A percentile compares a stretch with the other conserved stretches of the same genome.
Evolutionary conservation across 202 grass and related monocot genomes (phyloP).

Genomic region (Miscanthus sacchariflorus): DNA sequence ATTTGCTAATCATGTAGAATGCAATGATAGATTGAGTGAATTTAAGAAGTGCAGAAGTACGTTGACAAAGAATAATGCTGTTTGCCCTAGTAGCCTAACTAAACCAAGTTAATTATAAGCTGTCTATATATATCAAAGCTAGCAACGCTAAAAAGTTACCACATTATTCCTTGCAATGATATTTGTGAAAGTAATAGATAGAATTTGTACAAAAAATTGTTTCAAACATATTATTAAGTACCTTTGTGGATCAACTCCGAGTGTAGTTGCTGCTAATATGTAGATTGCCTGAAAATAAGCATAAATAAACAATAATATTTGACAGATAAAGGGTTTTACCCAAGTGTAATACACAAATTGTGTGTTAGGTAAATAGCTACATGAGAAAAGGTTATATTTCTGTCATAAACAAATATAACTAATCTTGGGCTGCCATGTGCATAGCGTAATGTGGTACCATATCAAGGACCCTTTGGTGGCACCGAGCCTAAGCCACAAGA

Average conservation of each 20-base stretch:
- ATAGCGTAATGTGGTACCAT: not conserved
- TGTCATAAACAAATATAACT: not conserved
- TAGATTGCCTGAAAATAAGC: constrained; percentile 78
- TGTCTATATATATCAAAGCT: not conserved
- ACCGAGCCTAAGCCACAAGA: not conserved
- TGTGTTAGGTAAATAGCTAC: not conserved
- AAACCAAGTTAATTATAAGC: constrained; percentile 9
- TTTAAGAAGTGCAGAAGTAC: not conserved
- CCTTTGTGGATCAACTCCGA: constrained; percentile 89
- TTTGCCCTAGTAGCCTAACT: not conserved
- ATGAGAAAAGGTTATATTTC: not conserved
- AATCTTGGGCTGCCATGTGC: not conserved
- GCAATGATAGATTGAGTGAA: not conserved
- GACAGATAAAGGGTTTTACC: not conserved
- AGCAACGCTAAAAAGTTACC: not conserved
- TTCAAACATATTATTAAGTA: constrained; percentile 33
- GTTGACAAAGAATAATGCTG: not conserved
- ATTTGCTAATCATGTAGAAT: not conserved
- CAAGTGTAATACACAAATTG: not conserved
- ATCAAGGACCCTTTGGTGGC: not conserved
- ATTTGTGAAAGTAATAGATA: constrained; percentile 7
- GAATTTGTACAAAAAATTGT: not conserved
- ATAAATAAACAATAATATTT: constrained; percentile 36
- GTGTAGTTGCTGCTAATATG: constrained; percentile 82
- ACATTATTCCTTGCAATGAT: not conserved